Base-by-base conservation (phyloP, 2,329 filamentous ascomycete genomes). In the Hysterium pulicare region DNA sequence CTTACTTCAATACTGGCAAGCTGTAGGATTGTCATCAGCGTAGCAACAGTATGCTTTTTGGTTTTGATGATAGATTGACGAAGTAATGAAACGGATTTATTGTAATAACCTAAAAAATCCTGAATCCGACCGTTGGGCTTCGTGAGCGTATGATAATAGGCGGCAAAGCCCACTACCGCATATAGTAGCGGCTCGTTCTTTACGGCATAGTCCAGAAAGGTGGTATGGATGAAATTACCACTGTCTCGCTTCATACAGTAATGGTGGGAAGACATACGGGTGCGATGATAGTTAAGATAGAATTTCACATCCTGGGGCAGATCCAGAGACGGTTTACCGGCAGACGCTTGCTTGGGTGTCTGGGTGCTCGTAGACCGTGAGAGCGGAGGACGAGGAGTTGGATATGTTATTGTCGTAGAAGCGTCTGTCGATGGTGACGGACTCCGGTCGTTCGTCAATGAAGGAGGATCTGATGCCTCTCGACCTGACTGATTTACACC, bases 1-100 rank as follows among this genome's bases (percentile, higher is more conserved):
- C 72, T 59, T 74, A 94, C 90, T 79, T 98, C 93, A 42, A 96
- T 93, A 3, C 88, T 94, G 42, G 90, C 90, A 38, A 97, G 78
- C 58, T 97, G 90, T 32, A 98, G 71, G 16, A 97, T 90, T 0
- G 91, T 94, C 46, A 96, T 66, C 23, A 97, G 73, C 0, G 85
- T 95, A 5, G 84, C 79, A 38, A 90, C 75, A 24, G 73, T 85
- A 50, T 87, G 83, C 46, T 80, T 81, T 49, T 89, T 83, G 44
- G 82, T 83, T 41, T 78, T 82, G 48, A 82, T 81, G 15, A 97
- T 71, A 4, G 82, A 84, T 24, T 77, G 75, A 7, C 94, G 75
- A 15, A 98, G 76, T 20, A 89, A 71, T 1, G 79, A 84, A 21
- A 98, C 85, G 8, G 91, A 90, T 60, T 82, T 85, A 66, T 95